Conservation (phyloP, 129 eudicot species). For the Artemisia annua region DNA sequence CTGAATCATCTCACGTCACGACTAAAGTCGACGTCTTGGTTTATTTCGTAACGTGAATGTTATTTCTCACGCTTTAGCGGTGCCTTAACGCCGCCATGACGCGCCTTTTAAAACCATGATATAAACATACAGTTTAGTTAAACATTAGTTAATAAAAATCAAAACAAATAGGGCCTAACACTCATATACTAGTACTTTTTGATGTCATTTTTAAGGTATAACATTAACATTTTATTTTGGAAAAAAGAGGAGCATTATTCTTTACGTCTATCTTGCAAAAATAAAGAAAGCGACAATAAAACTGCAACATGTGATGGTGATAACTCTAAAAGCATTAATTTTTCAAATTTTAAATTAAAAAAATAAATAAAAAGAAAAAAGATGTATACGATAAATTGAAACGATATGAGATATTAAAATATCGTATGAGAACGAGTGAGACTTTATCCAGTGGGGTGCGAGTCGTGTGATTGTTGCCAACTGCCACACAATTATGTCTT, state of each 20-base stretch:
- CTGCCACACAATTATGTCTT: slow-evolving; percentile 37
- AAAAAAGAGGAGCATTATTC: neutral
- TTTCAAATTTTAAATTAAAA: neutral
- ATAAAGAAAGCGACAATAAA: slow-evolving; percentile 37
- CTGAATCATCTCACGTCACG: no score
- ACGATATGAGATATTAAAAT: slow-evolving; percentile 29
- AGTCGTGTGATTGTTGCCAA: slow-evolving; percentile 46
- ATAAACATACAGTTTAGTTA: no score
- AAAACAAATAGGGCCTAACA: no score
- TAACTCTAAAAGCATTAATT: slow-evolving; percentile 29
- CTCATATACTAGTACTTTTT: no score
- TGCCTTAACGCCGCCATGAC: no score
- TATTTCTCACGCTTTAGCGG: no score
- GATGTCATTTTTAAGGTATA: no score
- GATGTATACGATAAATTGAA: slow-evolving; percentile 11
- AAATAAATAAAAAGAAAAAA: neutral
- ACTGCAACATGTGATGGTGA: slow-evolving; percentile 41
- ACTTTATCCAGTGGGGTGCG: slow-evolving; percentile 38
- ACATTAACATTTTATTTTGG: neutral
- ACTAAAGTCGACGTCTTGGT: no score
- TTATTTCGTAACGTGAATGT: no score
- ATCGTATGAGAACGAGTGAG: neutral
- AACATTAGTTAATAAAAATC: no score
- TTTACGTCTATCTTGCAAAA: slow-evolving; percentile 28
- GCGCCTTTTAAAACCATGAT: no score